Percentiles rank a stretch among this genome's conserved stretches.
Evolutionary conservation across 2,329 filamentous ascomycete species (phyloP).

Genomic region (Fusarium sp.): DNA sequence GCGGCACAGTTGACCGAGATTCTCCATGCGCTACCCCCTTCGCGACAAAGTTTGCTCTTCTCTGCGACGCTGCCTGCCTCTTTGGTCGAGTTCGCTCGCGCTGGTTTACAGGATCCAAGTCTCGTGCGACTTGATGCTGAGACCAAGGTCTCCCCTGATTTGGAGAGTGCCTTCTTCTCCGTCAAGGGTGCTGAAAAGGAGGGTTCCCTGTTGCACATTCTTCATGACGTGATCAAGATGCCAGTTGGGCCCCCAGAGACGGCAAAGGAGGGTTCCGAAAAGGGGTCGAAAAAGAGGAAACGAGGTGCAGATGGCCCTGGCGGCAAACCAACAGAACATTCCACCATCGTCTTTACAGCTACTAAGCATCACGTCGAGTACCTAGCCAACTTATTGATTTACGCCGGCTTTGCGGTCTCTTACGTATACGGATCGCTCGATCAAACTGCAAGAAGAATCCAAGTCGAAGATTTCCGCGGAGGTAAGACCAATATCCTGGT

Average conservation of each 20-base stretch:
- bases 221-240: constrained; percentile 94
- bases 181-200: constrained; percentile 96
- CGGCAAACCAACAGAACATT: constrained; percentile 84
- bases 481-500: constrained; percentile 92
- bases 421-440: constrained; percentile 96
- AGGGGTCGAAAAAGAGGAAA: constrained; percentile 78
- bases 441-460: constrained; percentile 90
- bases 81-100: constrained; percentile 93
- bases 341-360: constrained; percentile 93
- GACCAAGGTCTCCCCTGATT: constrained; percentile 93
- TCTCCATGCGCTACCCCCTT: constrained; percentile 84
- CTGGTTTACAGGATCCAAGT: constrained; percentile 91
- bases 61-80: constrained; percentile 95
- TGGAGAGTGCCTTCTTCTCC: constrained; percentile 95
- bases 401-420: constrained; percentile 88
- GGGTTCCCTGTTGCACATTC: constrained; percentile 86
- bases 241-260: constrained; percentile 74
- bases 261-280: constrained; percentile 60
- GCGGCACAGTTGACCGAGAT: constrained; percentile 94
- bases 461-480: constrained; percentile 89
- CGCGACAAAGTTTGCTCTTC: constrained; percentile 91
- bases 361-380: constrained; percentile 99
- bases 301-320: constrained; percentile 65
- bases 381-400: constrained; percentile 80
- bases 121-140: constrained; percentile 93